These are phyloP conservation scores for Cyphellophora attinorum DNA, from an alignment of 2,329 filamentous ascomycete genomes.

Conservation along the genomic window DNA sequence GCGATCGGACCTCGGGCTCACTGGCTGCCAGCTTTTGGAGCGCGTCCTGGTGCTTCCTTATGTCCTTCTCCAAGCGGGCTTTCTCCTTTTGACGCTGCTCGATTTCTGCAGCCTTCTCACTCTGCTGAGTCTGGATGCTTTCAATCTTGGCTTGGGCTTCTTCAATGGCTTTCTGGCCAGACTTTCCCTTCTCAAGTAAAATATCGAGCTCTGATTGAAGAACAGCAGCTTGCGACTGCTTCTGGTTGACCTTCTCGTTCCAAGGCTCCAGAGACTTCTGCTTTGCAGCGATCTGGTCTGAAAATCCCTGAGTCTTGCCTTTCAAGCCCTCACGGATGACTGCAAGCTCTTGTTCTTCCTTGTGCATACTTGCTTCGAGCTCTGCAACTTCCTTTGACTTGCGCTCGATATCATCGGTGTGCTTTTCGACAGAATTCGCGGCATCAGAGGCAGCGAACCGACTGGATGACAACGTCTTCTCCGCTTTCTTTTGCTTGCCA, in stretches of 20 bases:
- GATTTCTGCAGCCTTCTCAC: constrained; percentile 63
- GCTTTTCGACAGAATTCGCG: constrained; percentile 67
- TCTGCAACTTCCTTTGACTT: constrained; percentile 63
- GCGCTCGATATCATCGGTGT: constrained; percentile 66
- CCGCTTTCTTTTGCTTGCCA: constrained; percentile 87
- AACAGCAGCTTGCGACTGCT: constrained; percentile 86
- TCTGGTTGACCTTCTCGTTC: constrained; percentile 95
- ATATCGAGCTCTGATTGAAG: constrained; percentile 92
- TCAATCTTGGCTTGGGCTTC: constrained; percentile 74
- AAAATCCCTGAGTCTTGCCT: constrained; percentile 90
- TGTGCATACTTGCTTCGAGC: constrained; percentile 66
- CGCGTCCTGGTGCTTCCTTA: constrained; percentile 60
- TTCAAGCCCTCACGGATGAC: constrained; percentile 80
- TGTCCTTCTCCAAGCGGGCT: constrained; percentile 62
- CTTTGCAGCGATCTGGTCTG: constrained; percentile 81
- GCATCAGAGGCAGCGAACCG: constrained; percentile 67
- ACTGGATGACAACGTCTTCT: constrained; percentile 73
- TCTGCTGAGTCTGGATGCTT: constrained; percentile 60
- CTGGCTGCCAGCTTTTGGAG: constrained; percentile 62
- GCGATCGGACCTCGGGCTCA: constrained; percentile 72
- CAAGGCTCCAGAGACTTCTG: constrained; percentile 93
- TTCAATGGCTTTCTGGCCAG: constrained; percentile 72
- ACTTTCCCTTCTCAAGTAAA: constrained; percentile 77
- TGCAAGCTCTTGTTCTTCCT: constrained; percentile 72
- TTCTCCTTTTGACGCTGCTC: constrained; percentile 67